Evolutionary conservation across 345 rosid species (phyloP).

Genomic region (Arabis hirsuta): DNA sequence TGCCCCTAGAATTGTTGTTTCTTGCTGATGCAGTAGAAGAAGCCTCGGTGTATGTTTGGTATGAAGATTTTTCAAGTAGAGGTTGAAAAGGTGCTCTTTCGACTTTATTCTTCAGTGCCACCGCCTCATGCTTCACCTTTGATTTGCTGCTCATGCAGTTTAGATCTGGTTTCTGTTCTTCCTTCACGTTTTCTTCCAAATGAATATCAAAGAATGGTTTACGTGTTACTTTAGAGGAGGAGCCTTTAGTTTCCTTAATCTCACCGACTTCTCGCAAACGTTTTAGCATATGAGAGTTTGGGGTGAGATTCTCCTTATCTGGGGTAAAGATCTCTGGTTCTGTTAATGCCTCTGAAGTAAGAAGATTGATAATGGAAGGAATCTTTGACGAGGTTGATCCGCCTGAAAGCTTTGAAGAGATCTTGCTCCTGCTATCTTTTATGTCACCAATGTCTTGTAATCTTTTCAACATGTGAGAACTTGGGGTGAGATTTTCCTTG

Average conservation of each 20-base stretch:
- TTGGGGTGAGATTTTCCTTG: conserved; percentile 86
- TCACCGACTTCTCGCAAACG: conserved; percentile 53
- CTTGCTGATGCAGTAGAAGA: conserved; percentile 38
- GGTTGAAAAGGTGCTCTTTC: conserved; percentile 67
- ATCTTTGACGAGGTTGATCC: conserved; percentile 24
- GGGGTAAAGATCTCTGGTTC: conserved; percentile 71
- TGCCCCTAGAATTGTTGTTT: conserved; percentile 44
- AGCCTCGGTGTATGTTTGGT: conserved; percentile 43
- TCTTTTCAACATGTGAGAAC: conserved; percentile 51
- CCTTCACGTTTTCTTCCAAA: conserved; percentile 46
- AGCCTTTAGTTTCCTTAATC: conserved; percentile 48
- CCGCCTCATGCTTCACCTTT: conserved; percentile 45
- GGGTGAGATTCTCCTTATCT: conserved; percentile 83
- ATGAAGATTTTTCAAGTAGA: conserved; percentile 46
- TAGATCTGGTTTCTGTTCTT: conserved; percentile 43
- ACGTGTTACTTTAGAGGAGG: conserved; percentile 39
- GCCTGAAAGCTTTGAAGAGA: conserved; percentile 32
- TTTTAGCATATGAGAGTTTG: conserved; percentile 55
- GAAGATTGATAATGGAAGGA: conserved; percentile 7
- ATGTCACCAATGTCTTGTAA: conserved; percentile 52
- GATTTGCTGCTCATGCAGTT: conserved; percentile 37
- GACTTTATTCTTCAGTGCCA: conserved; percentile 39
- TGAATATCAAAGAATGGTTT: conserved; percentile 44
- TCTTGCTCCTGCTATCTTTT: conserved; percentile 51
- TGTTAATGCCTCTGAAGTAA: conserved; percentile 20